Evolutionary conservation across 345 rosid species (phyloP).

Genomic region (Microthlaspi erraticum): DNA sequence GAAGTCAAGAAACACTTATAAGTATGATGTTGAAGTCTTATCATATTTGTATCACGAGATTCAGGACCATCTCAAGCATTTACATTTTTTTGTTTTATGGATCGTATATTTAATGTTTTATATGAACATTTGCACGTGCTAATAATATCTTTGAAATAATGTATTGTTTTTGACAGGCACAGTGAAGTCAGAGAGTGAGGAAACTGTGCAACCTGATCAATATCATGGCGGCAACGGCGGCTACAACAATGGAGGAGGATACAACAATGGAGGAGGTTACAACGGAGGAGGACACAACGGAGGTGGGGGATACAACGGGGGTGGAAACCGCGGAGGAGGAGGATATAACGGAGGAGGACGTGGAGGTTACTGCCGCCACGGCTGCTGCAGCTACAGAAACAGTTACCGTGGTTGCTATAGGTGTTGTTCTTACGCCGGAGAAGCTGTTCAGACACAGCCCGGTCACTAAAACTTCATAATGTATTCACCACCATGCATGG

Average conservation of each 20-base stretch:
- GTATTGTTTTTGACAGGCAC: background rate
- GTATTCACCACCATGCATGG: conserved; percentile 8
- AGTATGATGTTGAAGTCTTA: background rate
- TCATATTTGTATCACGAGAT: background rate
- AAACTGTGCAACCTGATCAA: conserved; percentile 24
- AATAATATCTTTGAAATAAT: conserved; percentile 2
- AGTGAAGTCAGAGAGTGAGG: conserved; percentile 8
- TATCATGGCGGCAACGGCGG: background rate
- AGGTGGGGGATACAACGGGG: conserved; percentile 3
- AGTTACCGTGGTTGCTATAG: background rate
- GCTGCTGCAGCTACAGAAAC: background rate
- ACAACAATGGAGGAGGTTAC: background rate
- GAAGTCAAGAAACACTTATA: background rate
- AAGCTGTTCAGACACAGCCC: background rate
- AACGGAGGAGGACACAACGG: background rate
- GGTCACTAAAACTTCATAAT: conserved; percentile 15
- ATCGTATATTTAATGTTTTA: too few species aligned
- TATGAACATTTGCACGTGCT: background rate
- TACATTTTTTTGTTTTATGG: too few species aligned
- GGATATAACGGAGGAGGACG: conserved; percentile 9
- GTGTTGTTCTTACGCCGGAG: too few species aligned
- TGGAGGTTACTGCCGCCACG: background rate
- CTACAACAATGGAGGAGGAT: background rate
- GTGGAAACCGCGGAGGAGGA: background rate
- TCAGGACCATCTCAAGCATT: background rate